These are phyloP conservation scores for Parastagonospora avenae DNA, from an alignment of 2,329 filamentous ascomycete species.

Conservation along the genomic window DNA sequence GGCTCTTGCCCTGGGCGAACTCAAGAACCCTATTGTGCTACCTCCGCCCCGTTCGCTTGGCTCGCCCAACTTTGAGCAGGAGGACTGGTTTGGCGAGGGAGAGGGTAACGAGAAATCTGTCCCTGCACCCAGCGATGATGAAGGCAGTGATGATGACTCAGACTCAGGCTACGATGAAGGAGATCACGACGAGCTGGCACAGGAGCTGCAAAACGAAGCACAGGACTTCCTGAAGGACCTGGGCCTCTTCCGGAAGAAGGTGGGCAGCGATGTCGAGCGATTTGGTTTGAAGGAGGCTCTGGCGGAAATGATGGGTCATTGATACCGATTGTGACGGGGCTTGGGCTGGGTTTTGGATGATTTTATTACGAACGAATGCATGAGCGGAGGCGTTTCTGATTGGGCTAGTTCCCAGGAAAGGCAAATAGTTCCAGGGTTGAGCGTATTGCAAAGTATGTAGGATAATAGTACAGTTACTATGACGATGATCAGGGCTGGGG, in stretches of 20 bases:
- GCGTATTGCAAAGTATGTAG: background rate
- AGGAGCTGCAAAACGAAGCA: slow-evolving; percentile 81
- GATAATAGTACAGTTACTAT: background rate
- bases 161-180: slow-evolving; percentile 66
- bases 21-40: slow-evolving; percentile 87
- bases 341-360: background rate
- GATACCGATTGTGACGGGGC: slow-evolving; percentile 2
- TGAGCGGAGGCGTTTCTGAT: slow-evolving; percentile 38
- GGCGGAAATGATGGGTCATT: slow-evolving; percentile 23
- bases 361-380: slow-evolving; percentile 30
- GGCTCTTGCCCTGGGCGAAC: slow-evolving; percentile 79
- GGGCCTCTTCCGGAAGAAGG: slow-evolving; percentile 79
- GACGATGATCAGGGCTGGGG: background rate
- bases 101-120: slow-evolving; percentile 32
- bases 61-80: slow-evolving; percentile 40
- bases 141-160: slow-evolving; percentile 45
- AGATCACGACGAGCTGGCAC: slow-evolving; percentile 58
- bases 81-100: slow-evolving; percentile 33
- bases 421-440: no score
- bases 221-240: slow-evolving; percentile 82
- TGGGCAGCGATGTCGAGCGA: slow-evolving; percentile 77
- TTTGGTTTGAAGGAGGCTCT: slow-evolving; percentile 52
- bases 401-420: background rate
- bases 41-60: slow-evolving; percentile 42
- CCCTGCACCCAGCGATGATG: slow-evolving; percentile 37